Base-by-base conservation (phyloP, 352 stramenopile genomes). In the Thalassiosira livingstoniorum region DNA sequence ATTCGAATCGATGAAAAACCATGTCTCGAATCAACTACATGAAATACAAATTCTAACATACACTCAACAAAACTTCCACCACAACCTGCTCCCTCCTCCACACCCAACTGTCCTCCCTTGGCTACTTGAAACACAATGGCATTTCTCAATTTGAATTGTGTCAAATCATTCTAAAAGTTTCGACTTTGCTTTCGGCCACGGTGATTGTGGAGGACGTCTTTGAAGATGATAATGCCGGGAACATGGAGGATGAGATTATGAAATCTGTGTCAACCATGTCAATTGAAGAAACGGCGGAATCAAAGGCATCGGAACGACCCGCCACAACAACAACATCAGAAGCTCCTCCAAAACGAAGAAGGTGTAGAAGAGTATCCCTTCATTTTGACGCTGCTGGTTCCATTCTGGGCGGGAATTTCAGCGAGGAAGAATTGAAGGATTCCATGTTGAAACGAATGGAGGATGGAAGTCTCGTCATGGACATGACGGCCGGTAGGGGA, bases 331-430 rank as follows among this genome's bases (percentile, higher is more conserved):
- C 10, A 11, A 65, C 7, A 27, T 25, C 18, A 31, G 10, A 23
- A 60, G 18, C n/a, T 37, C 5, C 2, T 35, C 32, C 79, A 25
- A 42, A 42, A 35, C 54, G 83, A 29, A 76, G 70, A 63, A 43
- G 43, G 31, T 66, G 84, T 34, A 71, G 45, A 37, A 79, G 43
- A 64, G 73, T 75, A 31, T 85, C 71, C 23, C 47, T 92, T 13
- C 71, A 91, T 76, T 90, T 87, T 70, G 86, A 93, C 69, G 79
- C 82, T 62, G 83, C 92, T 37, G 88, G 88, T 42, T 88, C 83
- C 34, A 89, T 92, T 72, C 10, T 81, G 23, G 71, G 78, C 3
- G 69, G 69, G 61, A 29, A 43, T 0, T 66, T 73, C 60, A n/a
- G n/a, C 2, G 63, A 68, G 13, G 34, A 34, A n/a, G 11, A 58